A percentile compares a stretch with the other conserved stretches of the same genome.
phyloP scores from a whole-genome alignment of 306 rosid genomes.

The Vigna trinervia region DNA sequence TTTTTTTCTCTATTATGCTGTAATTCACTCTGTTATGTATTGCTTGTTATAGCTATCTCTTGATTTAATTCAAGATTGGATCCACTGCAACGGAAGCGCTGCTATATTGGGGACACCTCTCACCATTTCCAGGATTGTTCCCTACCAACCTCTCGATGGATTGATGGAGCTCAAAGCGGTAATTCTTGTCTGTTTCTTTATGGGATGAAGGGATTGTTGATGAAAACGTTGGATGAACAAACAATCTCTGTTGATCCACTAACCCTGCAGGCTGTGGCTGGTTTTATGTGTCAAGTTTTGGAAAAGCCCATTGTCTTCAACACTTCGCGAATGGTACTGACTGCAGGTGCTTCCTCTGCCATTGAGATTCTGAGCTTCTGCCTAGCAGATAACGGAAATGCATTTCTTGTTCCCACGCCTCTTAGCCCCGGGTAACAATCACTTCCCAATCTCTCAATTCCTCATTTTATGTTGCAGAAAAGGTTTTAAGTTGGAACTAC shows the following conservation, averaged over 20 bases:
- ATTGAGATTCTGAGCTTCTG: constrained; percentile 92
- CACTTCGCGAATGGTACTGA: constrained; percentile 74
- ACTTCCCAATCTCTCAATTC: constrained; percentile 36
- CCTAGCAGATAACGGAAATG: constrained; percentile 85
- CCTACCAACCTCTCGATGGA: constrained; percentile 47
- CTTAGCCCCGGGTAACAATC: constrained; percentile 74
- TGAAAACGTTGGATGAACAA: neutral
- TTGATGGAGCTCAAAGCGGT: constrained; percentile 47
- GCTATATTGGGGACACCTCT: constrained; percentile 52
- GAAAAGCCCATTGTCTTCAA: constrained; percentile 68
- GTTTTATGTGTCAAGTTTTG: constrained; percentile 81
- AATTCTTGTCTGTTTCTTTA: neutral
- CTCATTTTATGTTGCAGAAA: neutral
- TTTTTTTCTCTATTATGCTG: neutral
- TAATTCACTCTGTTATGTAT: neutral
- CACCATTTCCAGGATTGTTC: constrained; percentile 30
- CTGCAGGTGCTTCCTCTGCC: constrained; percentile 79
- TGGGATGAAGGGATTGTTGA: neutral
- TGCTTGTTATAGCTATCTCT: constrained; percentile 55
- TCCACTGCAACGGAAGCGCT: constrained; percentile 58
- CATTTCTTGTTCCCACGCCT: constrained; percentile 95
- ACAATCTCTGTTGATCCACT: constrained; percentile 35
- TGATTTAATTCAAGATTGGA: constrained; percentile 78
- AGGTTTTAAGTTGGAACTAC: neutral
- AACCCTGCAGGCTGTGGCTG: constrained; percentile 76